Conservation (phyloP, 148 eudicot genomes). For the Selenicereus undatus region DNA sequence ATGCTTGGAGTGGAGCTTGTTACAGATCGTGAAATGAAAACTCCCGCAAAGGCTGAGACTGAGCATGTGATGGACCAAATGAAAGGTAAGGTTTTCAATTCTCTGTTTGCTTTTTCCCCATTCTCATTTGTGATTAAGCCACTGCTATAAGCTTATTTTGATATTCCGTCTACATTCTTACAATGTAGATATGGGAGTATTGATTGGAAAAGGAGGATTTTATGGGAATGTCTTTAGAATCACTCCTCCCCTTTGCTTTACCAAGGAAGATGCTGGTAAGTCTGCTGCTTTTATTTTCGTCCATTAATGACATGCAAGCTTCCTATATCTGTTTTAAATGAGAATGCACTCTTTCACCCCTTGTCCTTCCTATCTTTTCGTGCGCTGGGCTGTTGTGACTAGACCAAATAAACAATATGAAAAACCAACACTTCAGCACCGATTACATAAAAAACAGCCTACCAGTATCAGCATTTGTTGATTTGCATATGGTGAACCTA, state of each 20-base stretch:
- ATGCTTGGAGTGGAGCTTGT: conserved; percentile 94
- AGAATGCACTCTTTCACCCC: background rate
- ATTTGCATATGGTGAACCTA: background rate
- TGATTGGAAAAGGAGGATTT: conserved; percentile 93
- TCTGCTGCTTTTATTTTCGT: background rate
- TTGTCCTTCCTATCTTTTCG: no score
- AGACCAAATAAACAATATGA: no score
- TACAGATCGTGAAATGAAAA: conserved; percentile 71
- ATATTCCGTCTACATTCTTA: background rate
- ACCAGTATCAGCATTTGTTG: no score
- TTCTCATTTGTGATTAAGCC: background rate
- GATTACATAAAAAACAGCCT: no score
- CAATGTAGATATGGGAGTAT: conserved; percentile 72
- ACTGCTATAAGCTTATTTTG: background rate
- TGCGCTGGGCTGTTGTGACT: no score
- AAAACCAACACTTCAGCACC: no score
- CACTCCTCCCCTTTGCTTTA: conserved; percentile 97
- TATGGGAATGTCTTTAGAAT: conserved; percentile 92
- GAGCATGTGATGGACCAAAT: conserved; percentile 88
- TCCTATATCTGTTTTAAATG: no score
- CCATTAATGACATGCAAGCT: background rate
- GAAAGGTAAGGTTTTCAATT: conserved; percentile 55
- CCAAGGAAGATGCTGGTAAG: conserved; percentile 91
- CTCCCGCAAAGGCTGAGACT: conserved; percentile 86
- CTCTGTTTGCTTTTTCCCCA: background rate